Base-by-base conservation (phyloP, 1,139 yeast genomes). In the Magnusiomyces sp. region DNA sequence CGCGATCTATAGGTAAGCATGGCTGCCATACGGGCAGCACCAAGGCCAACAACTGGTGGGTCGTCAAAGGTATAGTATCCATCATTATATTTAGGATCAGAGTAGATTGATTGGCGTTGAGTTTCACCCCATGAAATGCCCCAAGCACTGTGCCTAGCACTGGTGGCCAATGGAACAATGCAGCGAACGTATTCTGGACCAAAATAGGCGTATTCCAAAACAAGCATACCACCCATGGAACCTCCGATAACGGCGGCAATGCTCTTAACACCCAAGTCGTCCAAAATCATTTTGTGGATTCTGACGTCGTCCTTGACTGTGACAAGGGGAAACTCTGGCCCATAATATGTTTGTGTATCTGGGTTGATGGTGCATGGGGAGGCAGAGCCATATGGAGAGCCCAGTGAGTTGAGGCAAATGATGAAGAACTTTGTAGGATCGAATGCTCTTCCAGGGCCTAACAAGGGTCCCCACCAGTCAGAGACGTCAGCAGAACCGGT, bases 141-240 rank as follows among this genome's bases (percentile, higher is more conserved):
- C 98, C 98, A 92, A 0, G 98, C 98, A 6, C 95, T 85, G 43
- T 92, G 95, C 61, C 95, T 74, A 0, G 97, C 97, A 41, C 95
- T 81, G 0, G 98, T 90, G 1, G 98, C 98, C 51, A 92, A 71
- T 0, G 97, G 95, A 20, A 92, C 81, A 27, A 87, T 73, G 37
- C 79, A 71, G 53, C 76, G 76, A 17, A 92, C 95, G 61, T 80
- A 92, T 2, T 73, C 76, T 1, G 75, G 69, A n/a, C 87, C 84
- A 57, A 78, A 84, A 62, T 79, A 84, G 2, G 84, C 81, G 51
- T 90, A 92, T 65, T 92, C 98, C 57, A 92, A 70, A 0, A 92
- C 90, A 48, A 89, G 70, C 98, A 92, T 92, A n/a, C 98, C 98
- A 38, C 98, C 98, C 98, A 92, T 92, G 31, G 97, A 90, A 0